A percentile compares a stretch with the other conserved stretches of the same genome.
Evolutionary conservation across 805 yeast genomes (phyloP).

Genomic region (Jamesozyma gamospora): DNA sequence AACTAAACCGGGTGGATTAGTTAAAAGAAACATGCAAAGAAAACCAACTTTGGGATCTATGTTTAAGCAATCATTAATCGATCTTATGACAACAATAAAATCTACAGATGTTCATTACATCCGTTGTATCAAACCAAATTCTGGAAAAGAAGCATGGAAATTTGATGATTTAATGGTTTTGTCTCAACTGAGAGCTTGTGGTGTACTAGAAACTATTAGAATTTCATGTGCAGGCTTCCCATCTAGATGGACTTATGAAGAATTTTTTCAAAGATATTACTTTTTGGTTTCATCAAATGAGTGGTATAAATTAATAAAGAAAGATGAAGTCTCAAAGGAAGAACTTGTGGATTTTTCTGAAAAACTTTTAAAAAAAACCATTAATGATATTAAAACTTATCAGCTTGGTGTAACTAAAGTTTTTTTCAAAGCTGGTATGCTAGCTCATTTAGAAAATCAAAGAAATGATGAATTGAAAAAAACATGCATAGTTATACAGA

Average conservation of each 20-base stretch:
- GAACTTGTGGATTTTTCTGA: conserved; percentile 53
- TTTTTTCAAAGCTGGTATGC: conserved; percentile 93
- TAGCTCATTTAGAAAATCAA: conserved; percentile 80
- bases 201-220: conserved; percentile 92
- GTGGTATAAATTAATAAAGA: conserved; percentile 48
- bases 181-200: conserved; percentile 94
- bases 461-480: conserved; percentile 65
- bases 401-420: conserved; percentile 90
- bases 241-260: conserved; percentile 88
- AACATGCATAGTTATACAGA: conserved; percentile 79
- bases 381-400: conserved; percentile 57
- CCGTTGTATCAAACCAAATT: conserved; percentile 96
- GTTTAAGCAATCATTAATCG: conserved; percentile 85
- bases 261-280: conserved; percentile 83
- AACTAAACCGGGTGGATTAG: conserved; percentile 30
- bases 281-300: conserved; percentile 61
- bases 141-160: conserved; percentile 87
- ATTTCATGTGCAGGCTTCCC: conserved; percentile 98
- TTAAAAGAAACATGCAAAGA: conserved; percentile 41
- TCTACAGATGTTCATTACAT: conserved; percentile 94
- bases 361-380: conserved; percentile 51
- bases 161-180: conserved; percentile 95
- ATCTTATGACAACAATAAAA: conserved; percentile 83
- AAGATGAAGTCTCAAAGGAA: conserved; percentile 39
- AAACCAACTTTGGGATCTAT: conserved; percentile 94